Percentiles rank a stretch among this genome's conserved stretches.
Conservation (phyloP, 495 filamentous ascomycete species). For the Margaritispora aquatica region DNA sequence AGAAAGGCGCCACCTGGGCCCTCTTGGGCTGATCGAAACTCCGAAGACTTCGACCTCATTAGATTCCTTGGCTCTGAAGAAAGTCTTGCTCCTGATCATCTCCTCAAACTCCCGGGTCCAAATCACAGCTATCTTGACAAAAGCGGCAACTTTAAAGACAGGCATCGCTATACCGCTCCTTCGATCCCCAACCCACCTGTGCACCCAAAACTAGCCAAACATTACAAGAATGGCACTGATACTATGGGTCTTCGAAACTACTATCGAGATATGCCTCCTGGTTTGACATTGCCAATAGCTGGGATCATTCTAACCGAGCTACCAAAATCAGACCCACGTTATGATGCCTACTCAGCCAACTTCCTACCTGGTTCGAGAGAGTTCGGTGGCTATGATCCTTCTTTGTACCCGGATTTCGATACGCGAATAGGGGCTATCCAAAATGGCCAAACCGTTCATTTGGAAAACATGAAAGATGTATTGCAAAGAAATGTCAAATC, state of each 20-base stretch:
- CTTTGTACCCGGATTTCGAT: not conserved
- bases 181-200: not conserved
- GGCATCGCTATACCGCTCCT: not conserved
- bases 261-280: slow-evolving; percentile 16
- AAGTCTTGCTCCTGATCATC: slow-evolving; percentile 13
- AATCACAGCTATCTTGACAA: slow-evolving; percentile 20
- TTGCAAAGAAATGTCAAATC: not conserved
- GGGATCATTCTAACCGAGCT: slow-evolving; percentile 19
- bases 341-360: too few species aligned
- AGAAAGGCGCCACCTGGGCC: slow-evolving; percentile 1
- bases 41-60: slow-evolving; percentile 5
- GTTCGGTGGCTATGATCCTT: not conserved
- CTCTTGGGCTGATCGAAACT: slow-evolving; percentile 2
- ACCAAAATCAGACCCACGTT: not conserved
- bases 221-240: slow-evolving; percentile 12
- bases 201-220: slow-evolving; percentile 9
- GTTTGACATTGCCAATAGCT: slow-evolving; percentile 24
- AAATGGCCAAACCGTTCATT: too few species aligned
- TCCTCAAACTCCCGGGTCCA: slow-evolving; percentile 21
- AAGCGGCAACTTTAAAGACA: slow-evolving; percentile 6
- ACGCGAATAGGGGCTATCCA: not conserved
- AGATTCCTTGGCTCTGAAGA: slow-evolving; percentile 2
- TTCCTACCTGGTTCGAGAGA: too few species aligned
- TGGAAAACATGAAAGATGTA: too few species aligned
- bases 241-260: slow-evolving; percentile 14